Percentiles rank a stretch among this genome's conserved stretches.
Evolutionary conservation across 2,329 filamentous ascomycete species (phyloP).

Genomic region (Leptosphaerulina australis): DNA sequence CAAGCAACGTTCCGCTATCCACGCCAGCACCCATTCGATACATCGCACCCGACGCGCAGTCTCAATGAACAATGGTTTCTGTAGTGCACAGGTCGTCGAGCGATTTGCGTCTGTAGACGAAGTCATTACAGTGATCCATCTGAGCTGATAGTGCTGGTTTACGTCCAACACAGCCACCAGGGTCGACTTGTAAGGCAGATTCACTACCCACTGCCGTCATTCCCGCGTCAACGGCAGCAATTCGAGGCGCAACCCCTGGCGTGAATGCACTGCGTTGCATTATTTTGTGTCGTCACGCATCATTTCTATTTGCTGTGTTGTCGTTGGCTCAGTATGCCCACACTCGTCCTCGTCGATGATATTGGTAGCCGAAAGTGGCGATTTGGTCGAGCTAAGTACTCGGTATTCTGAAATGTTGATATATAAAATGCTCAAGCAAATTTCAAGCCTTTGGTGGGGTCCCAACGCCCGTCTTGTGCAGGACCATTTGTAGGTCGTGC

Average conservation of each 20-base stretch:
- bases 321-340: not conserved
- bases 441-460: slow-evolving; percentile 48
- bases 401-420: not conserved
- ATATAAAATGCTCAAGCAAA: slow-evolving; percentile 40
- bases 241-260: slow-evolving; percentile 1
- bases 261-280: not conserved
- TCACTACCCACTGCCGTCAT: slow-evolving; percentile 12
- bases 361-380: not conserved
- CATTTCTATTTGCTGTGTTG: not conserved
- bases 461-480: slow-evolving; percentile 48
- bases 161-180: slow-evolving; percentile 31
- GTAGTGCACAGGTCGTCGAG: slow-evolving; percentile 17
- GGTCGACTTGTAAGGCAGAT: slow-evolving; percentile 28
- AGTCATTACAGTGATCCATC: slow-evolving; percentile 10
- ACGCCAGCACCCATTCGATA: not conserved
- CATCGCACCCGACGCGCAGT: not conserved
- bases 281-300: slow-evolving; percentile 1
- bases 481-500: slow-evolving; percentile 42
- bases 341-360: not conserved
- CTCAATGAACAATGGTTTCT: slow-evolving; percentile 9
- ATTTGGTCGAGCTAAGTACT: not conserved
- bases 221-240: slow-evolving; percentile 10
- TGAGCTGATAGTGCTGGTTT: not conserved
- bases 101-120: slow-evolving; percentile 15
- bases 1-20: not conserved